Base-by-base conservation (phyloP, 805 yeast genomes). In the Yamadazyma nakazawae region DNA sequence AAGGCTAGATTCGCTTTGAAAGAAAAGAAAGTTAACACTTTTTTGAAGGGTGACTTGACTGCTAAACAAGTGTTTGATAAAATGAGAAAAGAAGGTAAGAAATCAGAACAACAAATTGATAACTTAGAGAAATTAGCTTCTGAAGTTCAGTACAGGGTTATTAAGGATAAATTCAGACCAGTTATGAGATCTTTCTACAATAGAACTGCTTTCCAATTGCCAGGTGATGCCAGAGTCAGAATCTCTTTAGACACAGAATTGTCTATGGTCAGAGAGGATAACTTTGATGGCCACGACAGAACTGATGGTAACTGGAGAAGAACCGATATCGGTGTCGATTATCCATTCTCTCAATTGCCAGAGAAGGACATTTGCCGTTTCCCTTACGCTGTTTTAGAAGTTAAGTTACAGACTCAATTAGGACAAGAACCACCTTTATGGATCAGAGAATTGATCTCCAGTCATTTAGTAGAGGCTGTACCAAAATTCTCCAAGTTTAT, bases 381-480 rank as follows among this genome's bases (percentile, higher is more conserved):
- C 71, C 99, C 99, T 3, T 94, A 94, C 66, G 99, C 99, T 1
- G 97, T 94, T 36, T 75, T 94, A 57, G 99, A 94, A 72, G 99
- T 94, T 49, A 94, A 94, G 69, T 77, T 94, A 53, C 99, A 94
- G 69, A 94, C 99, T 3, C 98, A 94, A 73, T 61, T 94, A 69
- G 99, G 99, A 46, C 99, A 94, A 70, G 99, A 94, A 67, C 99
- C 99, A 25, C 99, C 99, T 9, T 84, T 79, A 51, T 94, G 99
- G 99, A 96, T 94, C 41, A 80, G 94, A 55, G 96, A 92, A 54
- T 78, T 94, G 64, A 91, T 92, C 31, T 73, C 91, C 0, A 85
- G 95, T 25, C 99, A 94, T 66, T 75, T 94, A 43, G 99, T 94
- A 36, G 99, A 94, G 68, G 97, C 97, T 1, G 97, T 94, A 37